Evolutionary conservation across 164 flowering plant genomes (phyloP).

Genomic region (Tetrastigma voinierianum): DNA sequence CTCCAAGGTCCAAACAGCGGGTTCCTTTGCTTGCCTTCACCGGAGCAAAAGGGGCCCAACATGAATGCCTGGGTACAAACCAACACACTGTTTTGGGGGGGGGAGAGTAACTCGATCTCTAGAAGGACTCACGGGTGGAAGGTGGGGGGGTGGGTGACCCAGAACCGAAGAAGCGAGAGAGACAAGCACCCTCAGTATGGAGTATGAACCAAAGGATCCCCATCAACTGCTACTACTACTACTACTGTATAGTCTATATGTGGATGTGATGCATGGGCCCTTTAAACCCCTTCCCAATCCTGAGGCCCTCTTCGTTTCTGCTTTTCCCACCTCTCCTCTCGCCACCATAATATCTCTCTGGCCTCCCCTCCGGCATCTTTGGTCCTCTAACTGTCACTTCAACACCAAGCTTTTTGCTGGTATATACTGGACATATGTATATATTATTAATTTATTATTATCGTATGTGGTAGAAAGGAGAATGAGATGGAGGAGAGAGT

Average conservation of each 20-base stretch:
- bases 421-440: constrained; percentile 3
- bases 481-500: neutral
- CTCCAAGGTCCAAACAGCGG: neutral
- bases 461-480: neutral
- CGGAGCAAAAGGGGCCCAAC: constrained; percentile 14
- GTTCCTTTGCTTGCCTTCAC: neutral
- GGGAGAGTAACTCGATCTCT: neutral
- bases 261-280: constrained; percentile 3
- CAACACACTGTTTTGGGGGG: constrained; percentile 32
- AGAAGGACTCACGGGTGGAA: neutral
- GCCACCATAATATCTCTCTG: constrained; percentile 5
- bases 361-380: neutral
- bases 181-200: neutral
- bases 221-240: no score
- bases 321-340: constrained; percentile 5
- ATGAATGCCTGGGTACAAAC: constrained; percentile 15
- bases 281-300: neutral
- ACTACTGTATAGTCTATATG: no score
- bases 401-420: constrained; percentile 1
- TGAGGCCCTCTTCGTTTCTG: constrained; percentile 2
- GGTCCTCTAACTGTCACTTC: constrained; percentile 9
- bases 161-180: constrained; percentile 1
- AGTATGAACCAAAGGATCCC: neutral
- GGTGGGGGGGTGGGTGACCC: no score
- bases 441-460: no score